phyloP scores from a whole-genome alignment of 805 yeast species.

The Wickerhamiella sergipiensis region DNA sequence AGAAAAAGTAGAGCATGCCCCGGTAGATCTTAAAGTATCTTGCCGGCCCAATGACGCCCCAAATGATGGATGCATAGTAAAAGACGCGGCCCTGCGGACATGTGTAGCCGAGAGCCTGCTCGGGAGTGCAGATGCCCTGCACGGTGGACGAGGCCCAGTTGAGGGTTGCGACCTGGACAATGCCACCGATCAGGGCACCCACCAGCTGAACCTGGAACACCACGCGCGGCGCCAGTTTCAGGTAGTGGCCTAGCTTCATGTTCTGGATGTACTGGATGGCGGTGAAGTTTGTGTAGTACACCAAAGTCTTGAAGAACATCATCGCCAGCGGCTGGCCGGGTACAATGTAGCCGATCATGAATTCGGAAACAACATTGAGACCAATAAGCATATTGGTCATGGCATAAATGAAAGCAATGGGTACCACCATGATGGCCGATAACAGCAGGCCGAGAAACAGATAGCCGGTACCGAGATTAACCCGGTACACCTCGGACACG shows the following conservation, averaged over 20 bases:
- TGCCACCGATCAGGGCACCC: constrained; percentile 33
- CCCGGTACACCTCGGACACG: constrained; percentile 12
- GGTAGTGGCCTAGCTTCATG: constrained; percentile 51
- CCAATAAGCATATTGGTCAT: constrained; percentile 48
- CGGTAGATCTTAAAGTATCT: constrained; percentile 45
- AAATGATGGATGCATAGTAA: constrained; percentile 43
- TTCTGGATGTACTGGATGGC: constrained; percentile 42
- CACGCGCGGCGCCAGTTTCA: constrained; percentile 49
- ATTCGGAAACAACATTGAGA: constrained; percentile 47
- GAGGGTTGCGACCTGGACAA: constrained; percentile 32
- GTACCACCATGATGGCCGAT: constrained; percentile 42
- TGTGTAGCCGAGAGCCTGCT: constrained; percentile 33
- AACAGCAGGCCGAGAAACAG: constrained; percentile 37
- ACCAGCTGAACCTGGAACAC: constrained; percentile 39
- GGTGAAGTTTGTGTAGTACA: constrained; percentile 40
- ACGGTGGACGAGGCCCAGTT: constrained; percentile 30
- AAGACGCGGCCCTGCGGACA: constrained; percentile 35
- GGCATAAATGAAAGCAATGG: constrained; percentile 48
- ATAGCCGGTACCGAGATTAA: constrained; percentile 32
- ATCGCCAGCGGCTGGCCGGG: constrained; percentile 51
- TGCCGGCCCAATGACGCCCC: constrained; percentile 57
- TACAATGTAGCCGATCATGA: constrained; percentile 49
- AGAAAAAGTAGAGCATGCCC: constrained; percentile 43
- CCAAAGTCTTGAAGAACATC: constrained; percentile 48
- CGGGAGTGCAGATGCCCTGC: constrained; percentile 30